These are phyloP conservation scores for Fraxinus albicans DNA, from an alignment of 305 asterid species.

Conservation along the genomic window DNA sequence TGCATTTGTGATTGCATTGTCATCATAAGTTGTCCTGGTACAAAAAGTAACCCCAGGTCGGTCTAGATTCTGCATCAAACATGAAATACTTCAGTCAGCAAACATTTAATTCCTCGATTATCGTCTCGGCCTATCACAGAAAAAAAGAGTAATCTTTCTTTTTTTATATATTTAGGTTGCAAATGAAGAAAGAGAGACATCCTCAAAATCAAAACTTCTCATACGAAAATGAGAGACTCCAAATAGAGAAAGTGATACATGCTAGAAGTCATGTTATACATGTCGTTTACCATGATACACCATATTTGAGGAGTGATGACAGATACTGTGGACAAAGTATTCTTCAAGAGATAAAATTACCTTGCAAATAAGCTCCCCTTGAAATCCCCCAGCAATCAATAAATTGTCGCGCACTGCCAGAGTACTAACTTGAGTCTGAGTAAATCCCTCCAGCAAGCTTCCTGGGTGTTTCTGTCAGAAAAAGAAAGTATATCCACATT, in stretches of 20 bases:
- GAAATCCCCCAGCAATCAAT: constrained; percentile 49
- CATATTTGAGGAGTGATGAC: neutral
- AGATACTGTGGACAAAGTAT: neutral
- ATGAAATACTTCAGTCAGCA: constrained; percentile 9
- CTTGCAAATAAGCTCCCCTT: constrained; percentile 35
- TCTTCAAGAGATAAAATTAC: constrained; percentile 28
- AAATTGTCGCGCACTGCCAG: constrained; percentile 54
- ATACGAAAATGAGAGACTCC: neutral
- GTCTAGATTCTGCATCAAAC: constrained; percentile 52
- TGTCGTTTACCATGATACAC: neutral
- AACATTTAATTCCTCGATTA: neutral
- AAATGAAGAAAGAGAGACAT: neutral
- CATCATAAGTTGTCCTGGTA: constrained; percentile 66
- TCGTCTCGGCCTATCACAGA: neutral
- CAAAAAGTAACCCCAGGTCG: constrained; percentile 65
- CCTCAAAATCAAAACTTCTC: neutral
- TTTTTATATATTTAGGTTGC: neutral
- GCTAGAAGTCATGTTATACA: neutral
- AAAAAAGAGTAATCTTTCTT: neutral
- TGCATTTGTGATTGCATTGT: constrained; percentile 69
- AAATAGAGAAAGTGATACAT: neutral
- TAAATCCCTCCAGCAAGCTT: constrained; percentile 60
- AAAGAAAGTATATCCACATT: neutral
- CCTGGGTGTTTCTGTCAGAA: constrained; percentile 52
- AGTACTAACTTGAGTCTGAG: constrained; percentile 62